These are phyloP conservation scores for Pseudogymnoascus sp. DNA, from an alignment of 2,329 filamentous ascomycete genomes.

Conservation along the genomic window DNA sequence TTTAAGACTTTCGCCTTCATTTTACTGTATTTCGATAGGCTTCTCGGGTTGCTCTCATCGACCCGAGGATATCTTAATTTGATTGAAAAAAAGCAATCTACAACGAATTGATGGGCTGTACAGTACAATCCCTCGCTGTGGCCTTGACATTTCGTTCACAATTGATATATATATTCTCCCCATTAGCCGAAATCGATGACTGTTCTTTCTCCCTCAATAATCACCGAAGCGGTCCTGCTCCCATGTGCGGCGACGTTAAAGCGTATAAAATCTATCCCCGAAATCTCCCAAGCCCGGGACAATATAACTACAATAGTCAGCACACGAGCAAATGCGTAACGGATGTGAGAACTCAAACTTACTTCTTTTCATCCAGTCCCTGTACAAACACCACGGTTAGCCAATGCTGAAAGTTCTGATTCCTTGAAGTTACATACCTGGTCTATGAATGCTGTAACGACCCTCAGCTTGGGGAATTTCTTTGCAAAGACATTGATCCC, in stretches of 20 bases:
- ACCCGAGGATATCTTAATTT: neutral
- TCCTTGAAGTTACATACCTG: conserved; percentile 38
- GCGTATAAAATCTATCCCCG: conserved; percentile 90
- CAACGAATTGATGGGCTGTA: conserved; percentile 6
- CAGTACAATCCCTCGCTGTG: neutral
- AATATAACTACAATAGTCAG: conserved; percentile 64
- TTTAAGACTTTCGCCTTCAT: conserved; percentile 7
- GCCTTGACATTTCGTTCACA: neutral
- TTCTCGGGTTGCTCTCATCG: neutral
- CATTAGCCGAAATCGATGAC: neutral
- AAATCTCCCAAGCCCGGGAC: conserved; percentile 91
- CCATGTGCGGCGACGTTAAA: conserved; percentile 43
- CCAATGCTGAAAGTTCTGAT: neutral
- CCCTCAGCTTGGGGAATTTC: conserved; percentile 79
- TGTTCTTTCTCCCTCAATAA: neutral
- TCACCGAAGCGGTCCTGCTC: neutral
- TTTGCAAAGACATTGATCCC: conserved; percentile 83
- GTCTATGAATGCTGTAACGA: conserved; percentile 94
- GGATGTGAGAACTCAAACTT: conserved; percentile 31
- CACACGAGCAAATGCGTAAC: neutral
- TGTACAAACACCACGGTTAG: conserved; percentile 24
- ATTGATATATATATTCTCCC: neutral
- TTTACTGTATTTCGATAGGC: conserved; percentile 4
- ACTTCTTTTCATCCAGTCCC: conserved; percentile 98
- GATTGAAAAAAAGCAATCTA: neutral